A percentile compares a stretch with the other conserved stretches of the same genome.
These are phyloP conservation scores for Fistulinella staudtii DNA, from an alignment of 1,284 basidiomycete species.

Conservation along the genomic window DNA sequence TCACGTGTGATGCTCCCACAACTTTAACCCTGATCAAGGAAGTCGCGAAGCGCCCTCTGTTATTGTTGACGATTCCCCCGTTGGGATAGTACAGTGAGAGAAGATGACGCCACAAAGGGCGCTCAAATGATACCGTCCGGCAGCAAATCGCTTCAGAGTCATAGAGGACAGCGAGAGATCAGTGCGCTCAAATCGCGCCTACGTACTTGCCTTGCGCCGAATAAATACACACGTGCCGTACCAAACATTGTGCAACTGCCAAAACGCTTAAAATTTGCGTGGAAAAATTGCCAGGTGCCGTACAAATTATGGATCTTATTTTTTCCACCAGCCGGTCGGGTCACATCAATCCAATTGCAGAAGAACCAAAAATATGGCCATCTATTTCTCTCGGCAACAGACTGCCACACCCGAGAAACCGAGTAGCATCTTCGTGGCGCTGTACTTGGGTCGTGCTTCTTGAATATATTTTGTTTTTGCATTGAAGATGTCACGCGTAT, in stretches of 20 bases:
- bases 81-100: conserved; percentile 8
- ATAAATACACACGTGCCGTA: too few species aligned
- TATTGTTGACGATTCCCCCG: conserved; percentile 23
- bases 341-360: conserved; percentile 1
- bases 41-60: conserved; percentile 14
- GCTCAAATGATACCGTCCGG: not conserved
- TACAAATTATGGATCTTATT: conserved; percentile 11
- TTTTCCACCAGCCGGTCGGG: not conserved
- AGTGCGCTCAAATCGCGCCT: not conserved
- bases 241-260: not conserved
- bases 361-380: conserved; percentile 7
- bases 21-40: conserved; percentile 16
- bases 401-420: not conserved
- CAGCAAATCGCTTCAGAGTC: conserved; percentile 1
- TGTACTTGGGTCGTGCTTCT: conserved; percentile 1
- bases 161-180: too few species aligned
- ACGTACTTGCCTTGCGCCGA: not conserved
- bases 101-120: conserved; percentile 25
- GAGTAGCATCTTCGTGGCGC: not conserved
- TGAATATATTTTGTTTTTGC: conserved; percentile 1
- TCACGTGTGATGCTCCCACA: conserved; percentile 13
- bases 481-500: conserved; percentile 4
- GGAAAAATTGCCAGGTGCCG: conserved; percentile 15
- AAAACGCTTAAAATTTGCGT: not conserved
- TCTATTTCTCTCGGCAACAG: conserved; percentile 8